These are phyloP conservation scores for Delonix regia DNA, from an alignment of 306 rosid species.

Conservation along the genomic window DNA sequence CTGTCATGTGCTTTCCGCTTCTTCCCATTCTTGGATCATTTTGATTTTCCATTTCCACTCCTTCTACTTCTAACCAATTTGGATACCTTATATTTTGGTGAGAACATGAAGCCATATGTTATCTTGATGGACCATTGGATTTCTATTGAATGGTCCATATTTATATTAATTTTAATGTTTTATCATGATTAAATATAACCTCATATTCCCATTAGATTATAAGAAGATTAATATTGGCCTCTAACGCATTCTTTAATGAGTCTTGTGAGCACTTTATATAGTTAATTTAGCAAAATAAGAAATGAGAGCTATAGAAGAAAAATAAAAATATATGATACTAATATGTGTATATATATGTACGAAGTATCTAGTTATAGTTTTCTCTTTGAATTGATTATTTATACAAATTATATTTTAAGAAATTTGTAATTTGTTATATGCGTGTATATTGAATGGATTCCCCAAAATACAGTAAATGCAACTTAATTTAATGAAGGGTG, in stretches of 20 bases:
- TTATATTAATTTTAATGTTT: too few relatives aligned
- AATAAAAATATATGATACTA: too few relatives aligned
- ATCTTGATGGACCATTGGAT: too few relatives aligned
- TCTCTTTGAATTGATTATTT: too few relatives aligned
- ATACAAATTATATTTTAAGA: not conserved
- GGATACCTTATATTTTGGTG: too few relatives aligned
- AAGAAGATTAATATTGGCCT: not conserved
- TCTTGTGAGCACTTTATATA: not conserved
- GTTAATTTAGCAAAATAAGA: not conserved
- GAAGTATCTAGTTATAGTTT: too few relatives aligned
- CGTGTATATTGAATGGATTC: not conserved
- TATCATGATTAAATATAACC: not conserved
- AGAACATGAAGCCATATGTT: too few relatives aligned
- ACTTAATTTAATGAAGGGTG: too few relatives aligned
- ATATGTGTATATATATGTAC: too few relatives aligned
- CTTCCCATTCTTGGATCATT: slow-evolving; percentile 20
- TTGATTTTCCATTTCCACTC: not conserved
- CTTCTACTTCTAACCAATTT: not conserved
- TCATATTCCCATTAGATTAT: not conserved
- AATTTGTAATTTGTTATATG: not conserved
- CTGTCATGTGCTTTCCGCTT: slow-evolving; percentile 57
- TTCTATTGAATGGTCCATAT: too few relatives aligned
- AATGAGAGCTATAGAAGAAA: not conserved
- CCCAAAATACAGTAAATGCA: too few relatives aligned
- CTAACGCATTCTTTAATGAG: not conserved